Evolutionary conservation across 2,329 filamentous ascomycete genomes (phyloP), one percentile per base, ranked within the genome.

Genomic region (Didymella keratinophila): DNA sequence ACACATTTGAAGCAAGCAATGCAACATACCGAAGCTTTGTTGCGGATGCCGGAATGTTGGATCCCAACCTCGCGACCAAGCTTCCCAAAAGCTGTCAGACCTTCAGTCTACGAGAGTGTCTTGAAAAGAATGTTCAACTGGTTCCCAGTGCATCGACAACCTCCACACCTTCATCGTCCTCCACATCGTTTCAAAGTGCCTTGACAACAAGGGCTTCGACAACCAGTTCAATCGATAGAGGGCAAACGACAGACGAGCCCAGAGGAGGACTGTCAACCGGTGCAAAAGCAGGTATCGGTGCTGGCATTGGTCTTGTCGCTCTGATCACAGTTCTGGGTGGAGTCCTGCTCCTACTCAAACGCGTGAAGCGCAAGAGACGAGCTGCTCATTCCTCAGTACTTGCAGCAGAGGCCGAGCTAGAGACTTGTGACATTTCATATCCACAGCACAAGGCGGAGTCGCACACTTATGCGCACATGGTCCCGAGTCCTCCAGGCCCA

Each of bases 11-110:
- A n/a, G 50, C 36, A 32, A 42, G 49, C 49, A 43, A 20, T 12
- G 37, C 49, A 2, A 39, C 20, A 39, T n/a, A 18, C 14, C 49
- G 30, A 43, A 32, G 11, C 21, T 54, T 23, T 41, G 44, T 44
- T 25, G 50, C 49, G 7, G 56, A 58, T 54, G 56, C 56, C 4
- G 56, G 36, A 14, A 58, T 58, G 50, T 18, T 58, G 44, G 37
- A 27, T 7, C 36, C 49, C 16, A 34, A 49, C 23, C 11, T 54
- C 6, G n/a, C 36, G 30, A n/a, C 2, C 12, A 27, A 36, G 10
- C 20, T 47, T 21, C 45, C 45, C 20, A 11, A 36, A 27, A 23
- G 21, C 14, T 47, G 45, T n/a, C 18, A 36, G 7, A 36, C 10
- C 2, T 30, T 47, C 11, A 18, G 45, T 6, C 30, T 47, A 16